Percentiles rank a stretch among this genome's conserved stretches.
These are phyloP conservation scores for Meyerozyma sp. DNA, from an alignment of 1,139 yeast species.

Conservation along the genomic window DNA sequence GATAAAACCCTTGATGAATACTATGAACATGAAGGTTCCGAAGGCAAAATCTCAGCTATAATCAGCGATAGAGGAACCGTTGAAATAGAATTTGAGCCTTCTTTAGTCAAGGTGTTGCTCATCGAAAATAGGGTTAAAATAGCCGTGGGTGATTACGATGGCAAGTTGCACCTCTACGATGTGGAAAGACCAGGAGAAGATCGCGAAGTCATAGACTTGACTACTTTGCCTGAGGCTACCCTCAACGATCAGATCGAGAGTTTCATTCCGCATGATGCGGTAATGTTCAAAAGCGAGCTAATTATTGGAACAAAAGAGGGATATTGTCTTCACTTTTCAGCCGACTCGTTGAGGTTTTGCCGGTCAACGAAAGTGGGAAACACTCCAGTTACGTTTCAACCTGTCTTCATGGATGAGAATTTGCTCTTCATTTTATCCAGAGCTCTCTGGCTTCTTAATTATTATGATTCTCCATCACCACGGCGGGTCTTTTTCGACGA, in stretches of 20 bases:
- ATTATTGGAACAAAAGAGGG: conserved; percentile 31
- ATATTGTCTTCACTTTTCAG: conserved; percentile 15
- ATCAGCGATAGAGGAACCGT: neutral
- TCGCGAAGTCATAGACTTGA: conserved; percentile 3
- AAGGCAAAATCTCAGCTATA: neutral
- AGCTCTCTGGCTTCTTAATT: conserved; percentile 39
- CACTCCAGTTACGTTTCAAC: conserved; percentile 13
- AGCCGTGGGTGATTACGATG: conserved; percentile 19
- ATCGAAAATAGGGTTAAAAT: conserved; percentile 4
- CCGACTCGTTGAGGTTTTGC: neutral
- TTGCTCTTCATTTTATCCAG: conserved; percentile 28
- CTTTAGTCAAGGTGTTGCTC: conserved; percentile 11
- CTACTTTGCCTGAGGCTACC: conserved; percentile 4
- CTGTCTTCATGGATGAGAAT: conserved; percentile 10
- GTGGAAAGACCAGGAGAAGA: neutral
- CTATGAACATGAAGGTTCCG: no score
- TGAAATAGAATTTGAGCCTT: conserved; percentile 12
- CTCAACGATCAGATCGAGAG: conserved; percentile 3
- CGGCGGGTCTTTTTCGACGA: conserved; percentile 36
- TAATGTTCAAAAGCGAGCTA: conserved; percentile 6
- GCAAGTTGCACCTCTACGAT: conserved; percentile 8
- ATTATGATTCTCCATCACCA: conserved; percentile 29
- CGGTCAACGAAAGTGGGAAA: conserved; percentile 21
- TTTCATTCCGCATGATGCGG: conserved; percentile 17
- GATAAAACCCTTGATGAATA: neutral